Base-by-base conservation (phyloP, 2,329 filamentous ascomycete species). In the Tolypocladium album region DNA sequence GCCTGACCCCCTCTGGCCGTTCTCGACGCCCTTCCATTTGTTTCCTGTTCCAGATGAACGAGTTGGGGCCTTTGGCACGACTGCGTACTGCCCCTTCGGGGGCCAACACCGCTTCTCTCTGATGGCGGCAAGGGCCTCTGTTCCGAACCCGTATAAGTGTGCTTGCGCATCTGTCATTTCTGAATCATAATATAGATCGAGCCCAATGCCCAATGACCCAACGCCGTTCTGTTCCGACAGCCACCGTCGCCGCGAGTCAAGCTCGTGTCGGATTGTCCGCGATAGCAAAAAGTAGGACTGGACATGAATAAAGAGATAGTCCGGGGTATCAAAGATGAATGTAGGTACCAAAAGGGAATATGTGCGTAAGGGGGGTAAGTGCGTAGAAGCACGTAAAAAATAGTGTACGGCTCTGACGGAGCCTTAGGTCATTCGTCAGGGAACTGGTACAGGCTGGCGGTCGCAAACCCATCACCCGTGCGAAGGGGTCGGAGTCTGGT, bases 271-370 rank as follows among this genome's bases (percentile, higher is more conserved):
- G 31, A 7, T 53, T 53, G 50, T 53, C 50, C 27, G 20, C 22
- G 15, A n/a, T 43, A 17, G 42, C 22, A 36, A 50, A 8, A 38
- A 34, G 15, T 17, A 24, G 13, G 31, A 42, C 24, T n/a, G 8
- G 61, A 63, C 65, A 61, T 64, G 63, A 61, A 67, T 63, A 60
- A 62, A 67, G 61, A 63, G 59, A 64, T 67, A 65, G 61, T 61
- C 59, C 64, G 24, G 67, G 72, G 72, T 74, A 74, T 74, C 72
- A 73, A 74, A 74, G 66, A 65, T 63, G 66, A 71, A 71, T 61
- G 66, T 68, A 70, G 66, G 65, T 68, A 69, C 67, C 67, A 63
- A 64, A 65, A 63, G 59, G 61, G 64, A 67, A 66, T 67, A 70
- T 69, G 69, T 71, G 66, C 65, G 62, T 60, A 58, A 59, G 63